Base-by-base conservation (phyloP, 768 basidiomycete genomes). In the Mycena kentingensis region DNA sequence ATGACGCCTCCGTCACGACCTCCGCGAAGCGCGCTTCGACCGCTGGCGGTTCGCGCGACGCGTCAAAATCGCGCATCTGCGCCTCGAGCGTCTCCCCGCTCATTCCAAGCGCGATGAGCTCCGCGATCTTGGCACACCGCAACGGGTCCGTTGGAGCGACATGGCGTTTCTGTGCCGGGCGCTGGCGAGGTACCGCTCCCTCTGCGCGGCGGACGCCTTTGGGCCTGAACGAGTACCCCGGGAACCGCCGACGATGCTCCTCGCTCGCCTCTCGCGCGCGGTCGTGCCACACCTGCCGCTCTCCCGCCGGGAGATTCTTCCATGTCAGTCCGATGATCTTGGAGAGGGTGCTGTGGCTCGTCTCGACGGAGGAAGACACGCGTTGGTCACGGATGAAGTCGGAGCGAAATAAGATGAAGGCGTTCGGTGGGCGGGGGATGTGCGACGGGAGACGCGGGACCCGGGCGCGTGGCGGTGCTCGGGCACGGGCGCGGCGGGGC, bases 291-390 rank as follows among this genome's bases (percentile, higher is more conserved):
- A 86, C 70, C 68, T 87, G 79, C 10, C 86, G 81, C 65, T 92
- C 86, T n/a, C 82, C 81, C 52, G 84, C 77, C 2, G 87, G 81
- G 54, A 92, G 79, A 51, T 80, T 85, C 69, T 88, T 83, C 90
- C 89, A 92, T 27, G 88, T 88, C 54, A 89, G 73, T 21, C 89
- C 89, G 54, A 90, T 88, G 63, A 90, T 91, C 79, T 89, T 90
- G 13, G 88, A 90, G 16, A 91, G 74, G 3, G 89, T 90, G 60
- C 84, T 86, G 71, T 90, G 89, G 66, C 87, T 90, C 26, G 87
- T 87, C 74, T 91, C 89, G 54, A 90, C 84, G 46, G 79, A 82
- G 7, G 85, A 81, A 8, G 87, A 83, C 58, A 91, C 87, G 60
- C 87, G 86, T 61, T 88, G 84, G 60, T 75, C 79, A 71, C 87